Conservation (phyloP, 352 stramenopile species). For the Pythium biforme region DNA sequence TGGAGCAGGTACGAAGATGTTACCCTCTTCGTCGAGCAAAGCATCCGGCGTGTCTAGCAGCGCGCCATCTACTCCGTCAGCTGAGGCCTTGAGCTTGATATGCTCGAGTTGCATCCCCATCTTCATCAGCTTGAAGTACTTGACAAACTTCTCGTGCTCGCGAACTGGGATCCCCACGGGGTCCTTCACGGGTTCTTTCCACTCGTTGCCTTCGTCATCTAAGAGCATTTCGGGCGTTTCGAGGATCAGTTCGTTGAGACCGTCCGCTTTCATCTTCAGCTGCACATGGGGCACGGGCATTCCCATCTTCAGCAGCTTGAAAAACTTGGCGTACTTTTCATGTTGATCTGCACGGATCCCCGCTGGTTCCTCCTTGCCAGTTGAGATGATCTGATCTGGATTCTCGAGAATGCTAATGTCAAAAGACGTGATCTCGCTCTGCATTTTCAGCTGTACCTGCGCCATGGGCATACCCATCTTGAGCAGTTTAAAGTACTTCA, state of each 20-base stretch:
- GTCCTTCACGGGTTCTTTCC: constrained; percentile 28
- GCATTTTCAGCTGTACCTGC: constrained; percentile 73
- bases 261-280: constrained; percentile 92
- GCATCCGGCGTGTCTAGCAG: constrained; percentile 59
- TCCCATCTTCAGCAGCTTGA: constrained; percentile 95
- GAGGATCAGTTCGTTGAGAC: constrained; percentile 86
- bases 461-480: constrained; percentile 75
- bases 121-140: constrained; percentile 95
- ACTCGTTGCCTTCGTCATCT: constrained; percentile 60
- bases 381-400: constrained; percentile 82
- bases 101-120: constrained; percentile 88
- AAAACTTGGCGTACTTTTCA: constrained; percentile 88
- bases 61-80: constrained; percentile 51
- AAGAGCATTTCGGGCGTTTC: constrained; percentile 66
- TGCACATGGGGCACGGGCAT: constrained; percentile 93
- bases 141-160: constrained; percentile 90
- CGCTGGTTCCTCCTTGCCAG: constrained; percentile 54
- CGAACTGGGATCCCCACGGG: constrained; percentile 54
- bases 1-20: constrained; percentile 30
- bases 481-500: constrained; percentile 82
- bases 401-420: constrained; percentile 64
- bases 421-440: constrained; percentile 52
- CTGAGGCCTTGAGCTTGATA: constrained; percentile 85
- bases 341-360: constrained; percentile 62
- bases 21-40: constrained; percentile 53